These are phyloP conservation scores for Penicillium crustosum DNA, from an alignment of 2,329 filamentous ascomycete genomes.

Conservation along the genomic window DNA sequence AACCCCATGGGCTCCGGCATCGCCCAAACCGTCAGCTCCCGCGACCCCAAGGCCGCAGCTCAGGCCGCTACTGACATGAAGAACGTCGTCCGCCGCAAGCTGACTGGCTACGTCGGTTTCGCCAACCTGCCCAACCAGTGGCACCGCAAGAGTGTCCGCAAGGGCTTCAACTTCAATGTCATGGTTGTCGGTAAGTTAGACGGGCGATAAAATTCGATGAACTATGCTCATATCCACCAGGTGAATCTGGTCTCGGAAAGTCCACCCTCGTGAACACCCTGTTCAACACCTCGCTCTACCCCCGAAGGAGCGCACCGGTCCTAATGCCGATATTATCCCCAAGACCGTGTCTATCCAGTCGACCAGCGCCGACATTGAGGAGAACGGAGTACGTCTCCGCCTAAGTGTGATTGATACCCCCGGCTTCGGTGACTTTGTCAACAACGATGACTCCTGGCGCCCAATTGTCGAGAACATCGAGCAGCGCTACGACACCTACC, in stretches of 20 bases:
- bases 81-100: slow-evolving; percentile 97
- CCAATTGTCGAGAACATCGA: slow-evolving; percentile 99
- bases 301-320: slow-evolving; percentile 96
- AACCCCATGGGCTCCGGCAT: slow-evolving; percentile 56
- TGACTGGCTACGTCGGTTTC: slow-evolving; percentile 98
- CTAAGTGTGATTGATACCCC: slow-evolving; percentile 97
- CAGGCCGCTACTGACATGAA: slow-evolving; percentile 67
- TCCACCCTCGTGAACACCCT: slow-evolving; percentile 98
- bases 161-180: slow-evolving; percentile 99
- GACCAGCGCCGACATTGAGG: slow-evolving; percentile 94
- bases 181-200: slow-evolving; percentile 93
- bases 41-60: slow-evolving; percentile 60
- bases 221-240: slow-evolving; percentile 49
- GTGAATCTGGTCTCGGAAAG: slow-evolving; percentile 98
- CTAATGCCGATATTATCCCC: slow-evolving; percentile 95
- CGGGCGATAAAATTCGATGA: background rate
- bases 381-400: slow-evolving; percentile 94
- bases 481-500: slow-evolving; percentile 96
- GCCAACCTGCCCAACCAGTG: slow-evolving; percentile 99
- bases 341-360: slow-evolving; percentile 96
- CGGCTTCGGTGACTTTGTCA: slow-evolving; percentile 98
- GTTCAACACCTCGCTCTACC: slow-evolving; percentile 99
- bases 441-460: slow-evolving; percentile 99
- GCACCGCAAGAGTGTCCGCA: slow-evolving; percentile 99
- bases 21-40: slow-evolving; percentile 62